Evolutionary conservation across 352 stramenopile genomes (phyloP).

Genomic region (Halophytophthora batemanensis): DNA sequence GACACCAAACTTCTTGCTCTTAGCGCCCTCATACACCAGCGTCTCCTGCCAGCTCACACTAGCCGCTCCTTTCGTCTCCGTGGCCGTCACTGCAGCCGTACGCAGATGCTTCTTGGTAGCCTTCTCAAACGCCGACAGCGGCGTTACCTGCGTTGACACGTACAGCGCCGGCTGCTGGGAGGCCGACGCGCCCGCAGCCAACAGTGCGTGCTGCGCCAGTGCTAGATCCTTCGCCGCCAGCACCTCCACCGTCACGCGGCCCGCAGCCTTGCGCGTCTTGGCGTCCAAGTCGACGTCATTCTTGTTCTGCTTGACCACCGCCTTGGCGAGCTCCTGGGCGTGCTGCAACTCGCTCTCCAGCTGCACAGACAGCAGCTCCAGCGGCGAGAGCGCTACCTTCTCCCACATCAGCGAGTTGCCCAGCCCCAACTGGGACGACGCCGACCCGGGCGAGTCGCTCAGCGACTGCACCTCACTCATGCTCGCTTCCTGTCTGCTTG

Average conservation of each 20-base stretch:
- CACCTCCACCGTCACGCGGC: constrained; percentile 50
- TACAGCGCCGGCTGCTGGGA: constrained; percentile 38
- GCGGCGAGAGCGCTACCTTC: constrained; percentile 67
- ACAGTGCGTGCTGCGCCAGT: constrained; percentile 23
- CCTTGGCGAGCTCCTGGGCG: constrained; percentile 32
- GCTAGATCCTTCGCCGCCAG: constrained; percentile 35
- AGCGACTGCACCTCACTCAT: constrained; percentile 53
- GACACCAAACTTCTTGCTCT: constrained; percentile 61
- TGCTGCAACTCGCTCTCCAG: constrained; percentile 67
- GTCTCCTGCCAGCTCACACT: constrained; percentile 47
- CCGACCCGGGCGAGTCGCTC: constrained; percentile 30
- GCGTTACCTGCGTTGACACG: constrained; percentile 59
- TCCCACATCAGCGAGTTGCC: constrained; percentile 75
- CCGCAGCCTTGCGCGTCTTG: constrained; percentile 54
- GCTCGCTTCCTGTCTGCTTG: constrained; percentile 5
- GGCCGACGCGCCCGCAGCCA: constrained; percentile 25
- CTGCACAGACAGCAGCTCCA: constrained; percentile 69
- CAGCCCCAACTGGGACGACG: constrained; percentile 39
- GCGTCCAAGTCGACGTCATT: constrained; percentile 67
- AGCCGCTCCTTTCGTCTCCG: constrained; percentile 11
- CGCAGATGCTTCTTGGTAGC: constrained; percentile 66
- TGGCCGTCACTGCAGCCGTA: constrained; percentile 24
- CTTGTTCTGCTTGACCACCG: constrained; percentile 57
- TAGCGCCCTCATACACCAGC: constrained; percentile 62
- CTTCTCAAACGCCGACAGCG: constrained; percentile 64